Evolutionary conservation across 2,329 filamentous ascomycete species (phyloP), one percentile per base, ranked within the genome.

Genomic region (Cryoendolithus antarcticus): DNA sequence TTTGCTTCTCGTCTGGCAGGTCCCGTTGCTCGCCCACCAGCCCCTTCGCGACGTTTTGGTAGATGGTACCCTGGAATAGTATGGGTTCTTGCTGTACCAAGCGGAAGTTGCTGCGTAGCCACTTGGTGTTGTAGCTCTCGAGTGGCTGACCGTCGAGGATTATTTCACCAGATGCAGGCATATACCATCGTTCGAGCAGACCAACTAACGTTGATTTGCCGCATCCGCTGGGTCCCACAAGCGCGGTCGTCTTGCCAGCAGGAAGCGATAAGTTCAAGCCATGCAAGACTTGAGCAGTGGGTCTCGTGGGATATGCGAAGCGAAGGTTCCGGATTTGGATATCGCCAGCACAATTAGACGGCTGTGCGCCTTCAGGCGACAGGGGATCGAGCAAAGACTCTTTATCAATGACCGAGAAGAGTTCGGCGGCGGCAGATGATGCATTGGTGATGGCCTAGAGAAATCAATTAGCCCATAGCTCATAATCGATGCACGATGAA

Each of bases 261-360:
- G 62, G 61, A 2, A 65, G 54, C 2, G 36, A 47, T 4, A 64
- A 44, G 30, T 44, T 54, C 6, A 66, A 43, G 10, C 52, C 47
- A 37, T 59, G 50, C 4, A 66, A 48, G 0, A 66, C 61, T 21
- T 46, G 48, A 5, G 57, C 54, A 40, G 44, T 54, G 46, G 61
- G 42, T 47, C 62, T 53, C 4, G 63, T 1, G 10, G 82, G 82
- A 50, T 88, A 88, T 2, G 80, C 73, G 51, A 88, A 86, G n/a
- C 69, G 72, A 8, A 88, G 72, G 32, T 75, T 65, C 9, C 74
- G 61, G 19, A 88, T 73, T 4, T 70, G 60, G 35, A 83, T 78
- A 37, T 80, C 70, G 6, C 59, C 58, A 12, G 31, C 34, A 21
- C 52, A 55, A 4, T 35, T 24, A 7, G 24, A 28, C 3, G 53